Base-by-base conservation (phyloP, 2,329 filamentous ascomycete genomes). In the Diplodia mutila region DNA sequence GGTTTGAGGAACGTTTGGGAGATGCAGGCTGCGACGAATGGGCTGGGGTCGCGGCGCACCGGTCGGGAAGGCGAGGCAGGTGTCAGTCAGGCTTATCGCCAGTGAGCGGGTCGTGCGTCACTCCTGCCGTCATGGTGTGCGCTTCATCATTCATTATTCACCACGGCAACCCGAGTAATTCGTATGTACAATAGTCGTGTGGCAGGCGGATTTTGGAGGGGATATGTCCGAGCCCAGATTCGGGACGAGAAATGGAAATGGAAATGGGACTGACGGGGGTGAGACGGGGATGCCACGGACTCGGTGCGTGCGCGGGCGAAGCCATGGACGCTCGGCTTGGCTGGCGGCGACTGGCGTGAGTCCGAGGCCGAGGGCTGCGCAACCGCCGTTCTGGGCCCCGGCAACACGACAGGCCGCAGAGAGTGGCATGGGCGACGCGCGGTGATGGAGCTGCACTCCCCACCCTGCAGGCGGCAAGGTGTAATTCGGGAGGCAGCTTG, bases 391-490 rank as follows among this genome's bases (percentile, higher is more conserved):
- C 57, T 61, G 57, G 57, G 14, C 59, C 27, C n/a, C 21, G 11
- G 6, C 5, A n/a, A 46, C 34, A 51, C 59, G 27, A 23, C 46
- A 23, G 55, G n/a, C 46, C 32, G 59, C n/a, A n/a, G 57, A 23
- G 9, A 23, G 32, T 21, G 39, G 11, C 34, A 25, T 25, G 12
- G 23, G 55, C 23, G 42, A 59, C 37, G 55, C 55, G 55, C 55
- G 34, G 55, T 37, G n/a, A 61, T 32, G 34, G 57, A 49, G 57
- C 27, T 23, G 23, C 37, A 29, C n/a, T 48, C 59, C 46, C 59
- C 59, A 63, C 59, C 25, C 32, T 42, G 16, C 46, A 63, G 59
- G 59, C 59, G 59, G 57, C 57, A 61, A 34, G 57, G 57, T 61
- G 27, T 34, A 6, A 49, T 49, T 37, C 34, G 23, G n/a, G 53